Evolutionary conservation across 495 filamentous ascomycete species (phyloP), one percentile per base, ranked within the genome.

Genomic region (Penicillium waksmanii): DNA sequence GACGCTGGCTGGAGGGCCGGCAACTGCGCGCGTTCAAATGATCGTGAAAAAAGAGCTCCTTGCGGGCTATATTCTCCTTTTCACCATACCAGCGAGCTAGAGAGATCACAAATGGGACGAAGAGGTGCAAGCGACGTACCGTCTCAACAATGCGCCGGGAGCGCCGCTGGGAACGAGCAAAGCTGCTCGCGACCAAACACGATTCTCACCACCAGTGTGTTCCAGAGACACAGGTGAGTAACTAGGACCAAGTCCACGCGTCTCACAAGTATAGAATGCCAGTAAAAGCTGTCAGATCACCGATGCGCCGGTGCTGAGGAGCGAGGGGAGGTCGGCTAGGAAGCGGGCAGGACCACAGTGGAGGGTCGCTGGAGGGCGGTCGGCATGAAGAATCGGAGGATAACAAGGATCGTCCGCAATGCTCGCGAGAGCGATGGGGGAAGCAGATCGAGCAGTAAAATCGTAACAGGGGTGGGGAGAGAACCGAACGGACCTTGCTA

Each of bases 141-240:
- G 66, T 74, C 65, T 71, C 66, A 73, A 65, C 70, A 75, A 79
- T 79, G 76, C 76, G 76, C 76, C 73, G 68, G 61, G 47, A 67
- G 67, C 65, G 61, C 71, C 67, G 59, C 63, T 63, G 58, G 72
- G 67, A 55, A 63, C 66, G 66, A 70, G 62, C 65, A 63, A 58
- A 69, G 68, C 68, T 76, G 68, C 70, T 71, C 73, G 74, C 73
- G 71, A 75, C 67, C 70, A 68, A 74, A 67, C 65, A 67, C 60
- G 64, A 66, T 67, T 73, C 67, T 68, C 60, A 62, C 53, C 62
- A 58, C 66, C 65, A 72, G 65, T 65, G 68, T 65, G 69, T 67
- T 67, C 47, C 51, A 60, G 17, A 33, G 13, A 56, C 50, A 47
- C 54, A 43, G 27, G 31, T 15, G 6, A 40, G 35, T n/a, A 44